These are phyloP conservation scores for Camelina laxa DNA, from an alignment of 345 rosid species.

Conservation along the genomic window DNA sequence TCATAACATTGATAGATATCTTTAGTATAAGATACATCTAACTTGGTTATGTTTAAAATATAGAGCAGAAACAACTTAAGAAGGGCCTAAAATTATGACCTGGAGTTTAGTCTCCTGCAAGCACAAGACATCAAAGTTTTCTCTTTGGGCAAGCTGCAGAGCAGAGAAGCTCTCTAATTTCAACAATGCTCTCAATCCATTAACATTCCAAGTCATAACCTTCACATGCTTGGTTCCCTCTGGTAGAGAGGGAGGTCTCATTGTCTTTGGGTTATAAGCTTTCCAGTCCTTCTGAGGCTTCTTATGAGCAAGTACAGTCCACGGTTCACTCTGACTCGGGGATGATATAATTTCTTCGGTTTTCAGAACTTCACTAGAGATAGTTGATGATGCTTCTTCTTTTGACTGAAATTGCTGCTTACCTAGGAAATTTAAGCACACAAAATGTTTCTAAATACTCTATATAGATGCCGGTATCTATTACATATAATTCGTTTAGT, in stretches of 20 bases:
- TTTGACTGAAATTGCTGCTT: conserved; percentile 38
- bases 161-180: conserved; percentile 77
- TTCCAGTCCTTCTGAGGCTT: conserved; percentile 89
- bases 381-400: conserved; percentile 45
- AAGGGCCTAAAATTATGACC: conserved; percentile 44
- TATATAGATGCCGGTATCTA: background rate
- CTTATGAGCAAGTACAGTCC: conserved; percentile 90
- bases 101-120: conserved; percentile 95
- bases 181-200: conserved; percentile 84
- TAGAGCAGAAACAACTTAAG: conserved; percentile 12
- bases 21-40: conserved; percentile 8
- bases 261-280: conserved; percentile 76
- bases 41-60: background rate
- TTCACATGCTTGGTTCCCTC: conserved; percentile 58
- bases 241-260: conserved; percentile 69
- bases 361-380: conserved; percentile 41
- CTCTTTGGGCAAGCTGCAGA: conserved; percentile 79
- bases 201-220: conserved; percentile 95
- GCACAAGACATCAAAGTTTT: conserved; percentile 84
- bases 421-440: conserved; percentile 46
- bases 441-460: background rate
- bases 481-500: conserved; percentile 1
- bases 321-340: conserved; percentile 61
- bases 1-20: conserved; percentile 21
- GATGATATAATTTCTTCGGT: conserved; percentile 35